Evolutionary conservation across 495 filamentous ascomycete genomes (phyloP).

Genomic region (Neurospora intermedia): DNA sequence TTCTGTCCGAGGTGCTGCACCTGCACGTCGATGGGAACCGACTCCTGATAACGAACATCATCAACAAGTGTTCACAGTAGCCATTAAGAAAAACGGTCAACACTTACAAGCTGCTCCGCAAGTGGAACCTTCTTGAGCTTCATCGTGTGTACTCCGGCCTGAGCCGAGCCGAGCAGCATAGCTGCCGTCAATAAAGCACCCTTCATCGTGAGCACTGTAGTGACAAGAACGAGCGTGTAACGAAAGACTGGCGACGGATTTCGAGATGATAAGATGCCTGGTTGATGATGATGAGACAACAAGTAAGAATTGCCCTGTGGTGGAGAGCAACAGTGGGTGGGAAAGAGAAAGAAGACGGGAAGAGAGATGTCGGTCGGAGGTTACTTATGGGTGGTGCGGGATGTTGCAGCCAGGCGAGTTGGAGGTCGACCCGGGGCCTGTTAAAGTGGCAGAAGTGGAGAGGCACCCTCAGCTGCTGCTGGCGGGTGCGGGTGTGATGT

Average conservation of each 20-base stretch:
- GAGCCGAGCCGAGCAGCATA: constrained; percentile 70
- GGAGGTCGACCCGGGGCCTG: constrained; percentile 5
- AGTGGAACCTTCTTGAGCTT: constrained; percentile 95
- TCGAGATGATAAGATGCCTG: neutral
- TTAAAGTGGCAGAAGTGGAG: neutral
- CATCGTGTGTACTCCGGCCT: constrained; percentile 81
- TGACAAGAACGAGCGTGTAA: neutral
- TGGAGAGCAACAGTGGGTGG: constrained; percentile 4
- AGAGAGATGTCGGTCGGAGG: constrained; percentile 4
- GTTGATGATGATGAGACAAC: neutral
- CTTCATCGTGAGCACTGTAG: constrained; percentile 59
- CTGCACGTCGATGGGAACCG: constrained; percentile 71
- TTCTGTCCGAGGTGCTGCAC: constrained; percentile 74
- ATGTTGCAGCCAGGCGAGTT: neutral
- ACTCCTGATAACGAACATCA: constrained; percentile 39
- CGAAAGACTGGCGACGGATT: neutral
- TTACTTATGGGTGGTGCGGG: constrained; percentile 1
- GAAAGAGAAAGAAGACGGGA: constrained; percentile 3
- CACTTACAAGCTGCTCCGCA: constrained; percentile 78
- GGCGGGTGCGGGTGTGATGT: neutral
- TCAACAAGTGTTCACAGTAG: neutral
- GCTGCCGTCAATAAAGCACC: constrained; percentile 62
- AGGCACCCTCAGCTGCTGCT: neutral
- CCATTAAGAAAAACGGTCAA: neutral
- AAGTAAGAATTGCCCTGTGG: constrained; percentile 1